Evolutionary conservation across 805 yeast species (phyloP), one percentile per base, ranked within the genome.

Genomic region (Ogataea chonburiensis): DNA sequence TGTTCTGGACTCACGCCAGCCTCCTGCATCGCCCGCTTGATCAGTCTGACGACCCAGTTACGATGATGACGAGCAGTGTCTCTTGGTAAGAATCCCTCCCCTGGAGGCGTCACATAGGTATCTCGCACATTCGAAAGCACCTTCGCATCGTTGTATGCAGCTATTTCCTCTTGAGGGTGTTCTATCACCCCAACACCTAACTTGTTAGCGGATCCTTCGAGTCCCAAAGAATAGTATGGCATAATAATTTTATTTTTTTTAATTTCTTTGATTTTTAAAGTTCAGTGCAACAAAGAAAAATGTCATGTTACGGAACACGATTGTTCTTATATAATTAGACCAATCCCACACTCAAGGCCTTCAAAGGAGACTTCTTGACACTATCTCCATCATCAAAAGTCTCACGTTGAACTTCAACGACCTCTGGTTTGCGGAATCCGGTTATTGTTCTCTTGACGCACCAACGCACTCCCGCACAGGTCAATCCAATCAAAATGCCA

Each of bases 151-250:
- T 86, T 84, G 1, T 63, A 52, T 4, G 66, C 63, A 0, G 79
- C 62, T 15, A 79, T 63, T 16, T 67, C 73, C 3, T 93, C 93
- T 15, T 68, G 39, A 6, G 70, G 69, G 47, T 93, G 98, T 50
- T 75, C 79, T 36, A 93, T 81, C 12, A 93, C 73, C 1, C 99
- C 99, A 1, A 91, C 93, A 1, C 97, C 99, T 2, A 93, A 70
- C 57, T 93, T 93, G 59, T 93, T 93, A 12, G 98, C 98, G 0
- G 97, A 87, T 1, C 99, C 99, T 60, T 93, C 99, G 20, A 93
- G 70, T 1, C 98, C 99, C 1, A 93, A 54, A 0, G 96, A 96
- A 9, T 37, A 37, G 10, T 31, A 37, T 2, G 35, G 31, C 35
- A 31, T 37, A 21, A 2, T 14, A 17, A 20, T 5, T 21, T 3